Conservation (phyloP, 345 rosid genomes). For the Euphorbia lathyris region DNA sequence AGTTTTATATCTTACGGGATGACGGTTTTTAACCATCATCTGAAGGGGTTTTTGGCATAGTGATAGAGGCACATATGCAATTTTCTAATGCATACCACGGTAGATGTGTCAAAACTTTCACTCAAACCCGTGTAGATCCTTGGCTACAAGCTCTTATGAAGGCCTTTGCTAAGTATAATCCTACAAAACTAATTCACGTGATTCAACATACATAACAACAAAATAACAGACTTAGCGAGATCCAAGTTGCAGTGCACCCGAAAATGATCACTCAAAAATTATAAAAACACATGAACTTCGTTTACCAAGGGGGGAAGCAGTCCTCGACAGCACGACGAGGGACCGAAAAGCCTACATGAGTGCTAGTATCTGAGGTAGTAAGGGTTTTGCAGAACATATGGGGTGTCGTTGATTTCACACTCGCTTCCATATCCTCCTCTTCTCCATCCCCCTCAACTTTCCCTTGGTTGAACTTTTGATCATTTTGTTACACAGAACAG, state of each 20-base stretch:
- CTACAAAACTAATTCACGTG: slow-evolving; percentile 36
- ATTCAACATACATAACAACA: slow-evolving; percentile 10
- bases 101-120: slow-evolving; percentile 97
- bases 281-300: no score
- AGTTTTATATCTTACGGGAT: no score
- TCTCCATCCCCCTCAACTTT: slow-evolving; percentile 50
- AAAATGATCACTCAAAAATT: background rate
- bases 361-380: slow-evolving; percentile 98
- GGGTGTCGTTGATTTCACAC: slow-evolving; percentile 62
- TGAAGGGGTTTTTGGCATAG: no score
- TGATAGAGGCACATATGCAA: background rate
- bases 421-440: slow-evolving; percentile 61
- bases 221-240: background rate
- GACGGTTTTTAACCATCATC: no score
- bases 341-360: slow-evolving; percentile 99
- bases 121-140: slow-evolving; percentile 92
- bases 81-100: slow-evolving; percentile 50
- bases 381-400: slow-evolving; percentile 99
- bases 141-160: slow-evolving; percentile 94
- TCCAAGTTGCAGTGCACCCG: no score
- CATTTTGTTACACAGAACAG: slow-evolving; percentile 38
- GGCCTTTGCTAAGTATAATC: slow-evolving; percentile 94
- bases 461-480: slow-evolving; percentile 53
- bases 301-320: slow-evolving; percentile 97
- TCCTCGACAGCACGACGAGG: slow-evolving; percentile 99